Base-by-base conservation (phyloP, 805 yeast species). In the Saturnispora zaruensis region DNA sequence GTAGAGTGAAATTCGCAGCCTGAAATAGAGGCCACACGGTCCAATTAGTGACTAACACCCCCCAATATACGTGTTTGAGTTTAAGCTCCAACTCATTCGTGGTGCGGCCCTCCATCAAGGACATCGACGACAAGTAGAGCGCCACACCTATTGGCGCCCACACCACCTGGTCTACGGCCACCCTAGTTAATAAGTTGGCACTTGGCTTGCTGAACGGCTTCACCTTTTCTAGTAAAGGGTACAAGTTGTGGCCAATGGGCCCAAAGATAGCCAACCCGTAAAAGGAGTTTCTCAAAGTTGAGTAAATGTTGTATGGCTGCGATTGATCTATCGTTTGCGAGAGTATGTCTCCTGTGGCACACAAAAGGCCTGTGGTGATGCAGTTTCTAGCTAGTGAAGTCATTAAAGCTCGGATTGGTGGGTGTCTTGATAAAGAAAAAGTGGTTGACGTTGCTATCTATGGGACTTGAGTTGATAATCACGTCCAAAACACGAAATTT, bases 1-100 rank as follows among this genome's bases (percentile, higher is more conserved):
- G 76, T 6, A 86, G 59, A 43, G 81, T 74, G 60, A 91, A 87
- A 66, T 91, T 93, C 53, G 82, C 55, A 49, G 81, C 59, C 66
- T 93, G 98, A 54, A 93, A 85, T 0, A 78, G 66, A 0, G 98
- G 98, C 99, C 98, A 93, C 11, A 91, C 84, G 46, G 73, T 61
- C 90, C 95, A 88, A 64, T 89, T 90, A 16, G 85, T 73, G 32
- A 71, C 63, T 40, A 90, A 66, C 0, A 96, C 89, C 4, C 75
- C 73, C 81, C 80, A 68, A 78, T 79, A 79, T 52, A 81, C 78
- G 14, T 70, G 66, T 2, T 66, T 44, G 23, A 83, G 58, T 54
- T 77, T 81, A 5, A 55, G 44, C 47, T 63, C 60, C 14, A 81
- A 69, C 21, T 69, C 70, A 0, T 63, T 62, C 4, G 66, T 36